Evolutionary conservation across 2,329 filamentous ascomycete species (phyloP), one percentile per base, ranked within the genome.

Genomic region (Cercospora sesami): DNA sequence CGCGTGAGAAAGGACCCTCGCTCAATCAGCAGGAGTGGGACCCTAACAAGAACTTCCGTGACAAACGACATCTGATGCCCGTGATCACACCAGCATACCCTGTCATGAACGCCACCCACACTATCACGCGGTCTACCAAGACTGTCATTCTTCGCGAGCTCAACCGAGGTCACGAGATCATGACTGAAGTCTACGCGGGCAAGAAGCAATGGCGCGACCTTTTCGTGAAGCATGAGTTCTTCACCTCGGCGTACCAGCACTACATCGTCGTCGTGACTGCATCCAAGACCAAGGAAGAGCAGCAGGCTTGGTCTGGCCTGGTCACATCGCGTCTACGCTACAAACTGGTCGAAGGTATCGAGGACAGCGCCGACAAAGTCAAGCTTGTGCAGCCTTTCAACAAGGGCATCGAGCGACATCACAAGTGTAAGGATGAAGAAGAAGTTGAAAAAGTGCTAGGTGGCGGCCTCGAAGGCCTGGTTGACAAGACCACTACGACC

Each of bases 31-130:
- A 92, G 75, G 91, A 97, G 67, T 99, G 95, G 94, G 98, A 99
- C 76, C 95, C 95, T 36, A 91, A 90, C 86, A 83, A 93, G 31
- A 96, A 96, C 79, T 88, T 89, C 69, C 87, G 88, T 64, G 95
- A 98, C 79, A 87, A 87, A 53, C 91, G 89, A 73, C 94, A 98
- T 79, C 83, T 97, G 63, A 99, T 99, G 95, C 95, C 95, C 30
- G 92, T 99, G 79, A 98, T 99, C 76, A 99, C 95, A 1, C 95
- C 95, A 1, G 94, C 95, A 0, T 98, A 97, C 78, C 95, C 95
- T 2, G 96, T 93, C 60, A 98, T 97, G 94, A 98, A 95, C 79
- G 91, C 95, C 1, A 98, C 95, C 0, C 95, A 96, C 83, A 98
- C 97, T 76, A 90, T 99, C 69, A 94, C 91, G 3, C 84, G 87